phyloP scores from a whole-genome alignment of 2,329 filamentous ascomycete genomes.

The Fusarium verticillioides region DNA sequence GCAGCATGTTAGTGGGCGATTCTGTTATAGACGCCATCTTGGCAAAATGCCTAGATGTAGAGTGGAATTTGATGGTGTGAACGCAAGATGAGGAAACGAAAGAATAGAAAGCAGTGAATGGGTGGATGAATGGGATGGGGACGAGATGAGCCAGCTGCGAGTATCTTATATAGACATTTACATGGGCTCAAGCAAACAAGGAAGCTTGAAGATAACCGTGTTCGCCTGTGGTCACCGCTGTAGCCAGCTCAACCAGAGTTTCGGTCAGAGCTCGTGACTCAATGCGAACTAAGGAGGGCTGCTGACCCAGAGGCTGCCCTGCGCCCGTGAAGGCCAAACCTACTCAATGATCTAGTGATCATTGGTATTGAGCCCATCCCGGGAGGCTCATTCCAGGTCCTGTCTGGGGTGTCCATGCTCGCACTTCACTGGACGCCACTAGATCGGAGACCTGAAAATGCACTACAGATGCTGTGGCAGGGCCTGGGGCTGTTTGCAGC shows the following conservation, averaged over 20 bases:
- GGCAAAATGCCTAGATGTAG: slow-evolving; percentile 26
- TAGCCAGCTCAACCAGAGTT: slow-evolving; percentile 18
- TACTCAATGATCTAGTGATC: slow-evolving; percentile 18
- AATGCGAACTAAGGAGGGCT: slow-evolving; percentile 7
- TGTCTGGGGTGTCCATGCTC: slow-evolving; percentile 18
- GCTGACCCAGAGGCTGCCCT: slow-evolving; percentile 31
- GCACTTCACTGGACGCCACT: slow-evolving; percentile 33
- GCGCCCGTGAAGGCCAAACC: slow-evolving; percentile 31
- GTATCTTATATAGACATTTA: slow-evolving; percentile 38
- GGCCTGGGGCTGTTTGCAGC: slow-evolving; percentile 13
- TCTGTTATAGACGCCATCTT: slow-evolving; percentile 52
- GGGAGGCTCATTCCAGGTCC: slow-evolving; percentile 24
- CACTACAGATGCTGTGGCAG: slow-evolving; percentile 10
- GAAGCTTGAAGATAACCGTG: slow-evolving; percentile 26
- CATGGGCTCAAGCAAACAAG: slow-evolving; percentile 2
- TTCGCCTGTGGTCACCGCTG: slow-evolving; percentile 19
- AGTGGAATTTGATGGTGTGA: slow-evolving; percentile 15
- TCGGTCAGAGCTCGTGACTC: slow-evolving; percentile 30
- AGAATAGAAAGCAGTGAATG: slow-evolving; percentile 12
- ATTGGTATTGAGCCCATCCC: slow-evolving; percentile 15
- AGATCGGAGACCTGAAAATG: slow-evolving; percentile 40
- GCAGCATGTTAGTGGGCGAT: slow-evolving; percentile 55
- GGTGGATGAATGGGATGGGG: background rate
- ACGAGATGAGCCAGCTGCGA: slow-evolving; percentile 13
- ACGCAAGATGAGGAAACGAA: slow-evolving; percentile 21